Percentiles rank a stretch among this genome's conserved stretches.
Evolutionary conservation across 768 basidiomycete species (phyloP).

Genomic region (Kwoniella botswanensis): DNA sequence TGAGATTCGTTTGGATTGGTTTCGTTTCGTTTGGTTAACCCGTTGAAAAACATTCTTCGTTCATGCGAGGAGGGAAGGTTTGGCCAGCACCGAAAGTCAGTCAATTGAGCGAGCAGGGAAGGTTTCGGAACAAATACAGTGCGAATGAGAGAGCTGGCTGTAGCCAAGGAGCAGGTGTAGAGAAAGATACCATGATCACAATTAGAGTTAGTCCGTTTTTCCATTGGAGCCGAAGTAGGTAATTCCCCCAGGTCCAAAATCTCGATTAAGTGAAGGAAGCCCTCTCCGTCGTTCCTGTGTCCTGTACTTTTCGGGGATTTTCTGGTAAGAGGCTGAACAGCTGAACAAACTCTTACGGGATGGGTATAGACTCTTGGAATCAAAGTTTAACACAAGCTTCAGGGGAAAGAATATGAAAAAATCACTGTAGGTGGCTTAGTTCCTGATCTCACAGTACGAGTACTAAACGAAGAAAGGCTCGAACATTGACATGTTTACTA

Average conservation of each 20-base stretch:
- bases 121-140: not conserved
- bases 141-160: too few species aligned
- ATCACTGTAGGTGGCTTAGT: not conserved
- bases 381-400: not conserved
- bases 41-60: not conserved
- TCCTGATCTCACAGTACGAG: not conserved
- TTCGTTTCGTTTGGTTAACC: not conserved
- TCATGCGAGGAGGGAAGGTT: too few species aligned
- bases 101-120: too few species aligned
- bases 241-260: not conserved
- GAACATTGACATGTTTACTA: not conserved
- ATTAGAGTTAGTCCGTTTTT: not conserved
- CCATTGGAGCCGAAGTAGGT: not conserved
- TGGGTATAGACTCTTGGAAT: not conserved
- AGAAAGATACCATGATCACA: not conserved
- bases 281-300: too few species aligned
- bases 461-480: not conserved
- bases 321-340: not conserved
- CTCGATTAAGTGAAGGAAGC: too few species aligned
- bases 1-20: too few species aligned
- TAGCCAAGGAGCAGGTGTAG: too few species aligned
- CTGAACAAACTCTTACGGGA: not conserved
- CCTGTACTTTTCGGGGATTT: too few species aligned
- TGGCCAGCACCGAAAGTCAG: too few species aligned
- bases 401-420: not conserved